Evolutionary conservation across 2,329 filamentous ascomycete genomes (phyloP), one percentile per base, ranked within the genome.

Genomic region (Penicillium freii): DNA sequence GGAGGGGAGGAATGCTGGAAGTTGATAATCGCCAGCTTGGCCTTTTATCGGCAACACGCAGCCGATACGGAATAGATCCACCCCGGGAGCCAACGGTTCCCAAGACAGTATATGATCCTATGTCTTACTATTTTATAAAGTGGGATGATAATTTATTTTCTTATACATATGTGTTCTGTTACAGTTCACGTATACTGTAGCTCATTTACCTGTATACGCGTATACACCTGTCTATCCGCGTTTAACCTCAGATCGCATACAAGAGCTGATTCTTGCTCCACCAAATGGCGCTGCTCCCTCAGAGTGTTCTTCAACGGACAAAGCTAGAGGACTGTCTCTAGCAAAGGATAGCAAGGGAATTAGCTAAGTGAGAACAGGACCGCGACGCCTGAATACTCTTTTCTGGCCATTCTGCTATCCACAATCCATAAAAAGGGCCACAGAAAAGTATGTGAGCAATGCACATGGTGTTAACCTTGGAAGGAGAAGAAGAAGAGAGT

Each of bases 1-100:
- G 40, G 53, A 17, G 43, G 44, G 49, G 55, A 51, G 44, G 46
- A 48, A 58, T 50, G 46, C 31, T 57, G 47, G 13, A 48, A 51
- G 27, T 42, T 34, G 49, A 56, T 52, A 62, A 62, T 62, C 61
- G 65, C 65, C 65, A 67, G 65, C 65, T 65, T 67, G 65, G 58
- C 65, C 65, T 67, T 67, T 66, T 61, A 57, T 56, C 62, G 46
- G 60, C 56, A 59, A 61, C 61, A 54, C 65, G 63, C 62, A 64
- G 56, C 57, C 45, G 40, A 19, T 31, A 62, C 13, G 13, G 13
- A 54, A 54, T 59, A 42, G 55, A 59, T 60, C 62, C 58, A 61
- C 58, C 19, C 34, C 25, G 31, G 57, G 50, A 55, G 57, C 51
- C 48, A 57, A 57, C 40, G 39, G 21, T 53, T 43, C 19, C 11